Base-by-base conservation (phyloP, 805 yeast genomes). In the Metschnikowia cerradonensis region DNA sequence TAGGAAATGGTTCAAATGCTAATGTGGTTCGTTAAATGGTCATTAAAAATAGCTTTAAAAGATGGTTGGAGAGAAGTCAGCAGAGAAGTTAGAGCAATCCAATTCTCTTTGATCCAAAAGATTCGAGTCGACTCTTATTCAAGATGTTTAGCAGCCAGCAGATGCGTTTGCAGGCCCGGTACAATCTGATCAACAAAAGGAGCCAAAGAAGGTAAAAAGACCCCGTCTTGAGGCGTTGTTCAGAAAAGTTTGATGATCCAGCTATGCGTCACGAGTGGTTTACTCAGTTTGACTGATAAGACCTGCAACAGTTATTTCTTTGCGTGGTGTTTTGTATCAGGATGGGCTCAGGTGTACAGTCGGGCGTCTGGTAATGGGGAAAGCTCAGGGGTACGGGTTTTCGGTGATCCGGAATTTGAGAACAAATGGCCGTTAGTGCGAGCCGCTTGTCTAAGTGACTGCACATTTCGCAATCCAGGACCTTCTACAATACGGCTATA, bases 1-100 rank as follows among this genome's bases (percentile, higher is more conserved):
- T 35, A 34, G 30, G 38, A 33, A 14, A 20, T n/a, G 38, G 40
- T 44, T 44, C 47, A 44, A 44, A 44, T 44, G 47, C 47, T 23
- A 36, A 26, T 15, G 30, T 22, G 47, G 40, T 34, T 44, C 47
- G 47, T 44, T 44, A 36, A 17, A 17, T 13, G 47, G 47, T 44
- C 47, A 44, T 44, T 44, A 35, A 44, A n/a, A 23, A 31, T 44
- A 33, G 45, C 45, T 41, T 41, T 6, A 42, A 20, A 34, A 14
- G 20, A 30, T 20, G 10, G 38, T 20, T 30, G n/a, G 22, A 5
- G 17, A 26, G 34, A 10, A 7, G 22, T 15, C 15, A n/a, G 26
- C 34, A n/a, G 31, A 40, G 34, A 6, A 6, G 4, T 8, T 33
- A 26, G 43, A 40, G 17, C 43, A 6, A 17, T 20, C 34, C 13